These are phyloP conservation scores for Suhomyces yuchorum DNA, from an alignment of 1,139 yeast species.

Conservation along the genomic window DNA sequence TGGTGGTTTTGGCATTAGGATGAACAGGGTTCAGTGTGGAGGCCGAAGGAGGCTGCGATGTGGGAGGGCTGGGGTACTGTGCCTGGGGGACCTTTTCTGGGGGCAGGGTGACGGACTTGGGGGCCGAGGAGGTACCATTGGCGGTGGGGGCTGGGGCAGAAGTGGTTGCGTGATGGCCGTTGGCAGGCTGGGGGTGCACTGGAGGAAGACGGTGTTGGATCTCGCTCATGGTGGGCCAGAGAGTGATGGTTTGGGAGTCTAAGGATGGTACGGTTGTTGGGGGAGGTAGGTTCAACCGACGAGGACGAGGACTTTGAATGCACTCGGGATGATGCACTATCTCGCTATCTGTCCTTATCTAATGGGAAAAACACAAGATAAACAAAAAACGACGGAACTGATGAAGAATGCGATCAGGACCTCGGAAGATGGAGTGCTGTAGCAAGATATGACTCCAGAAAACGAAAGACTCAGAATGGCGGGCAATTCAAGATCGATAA, in stretches of 20 bases:
- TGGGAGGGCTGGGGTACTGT: conserved; percentile 9
- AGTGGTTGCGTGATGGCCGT: conserved; percentile 8
- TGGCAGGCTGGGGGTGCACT: conserved; percentile 17
- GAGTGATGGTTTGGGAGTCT: background rate
- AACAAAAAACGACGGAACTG: background rate
- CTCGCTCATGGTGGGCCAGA: conserved; percentile 31
- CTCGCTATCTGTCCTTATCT: conserved; percentile 1
- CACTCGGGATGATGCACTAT: background rate
- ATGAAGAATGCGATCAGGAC: background rate
- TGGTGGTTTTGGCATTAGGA: conserved; percentile 33
- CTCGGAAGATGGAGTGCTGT: background rate
- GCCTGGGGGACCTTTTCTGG: conserved; percentile 6
- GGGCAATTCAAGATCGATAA: conserved; percentile 1
- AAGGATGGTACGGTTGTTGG: background rate
- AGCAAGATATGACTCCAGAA: background rate
- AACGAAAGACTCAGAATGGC: conserved; percentile 6
- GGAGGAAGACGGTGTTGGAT: conserved; percentile 32
- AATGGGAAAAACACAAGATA: background rate
- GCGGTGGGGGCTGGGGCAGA: conserved; percentile 9
- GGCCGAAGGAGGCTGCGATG: conserved; percentile 5
- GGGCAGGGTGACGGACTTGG: conserved; percentile 11
- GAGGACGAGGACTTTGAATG: background rate
- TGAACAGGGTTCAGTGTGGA: conserved; percentile 20
- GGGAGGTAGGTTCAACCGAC: background rate
- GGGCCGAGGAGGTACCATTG: conserved; percentile 10